Percentiles rank a stretch among this genome's conserved stretches.
Conservation (phyloP, 495 filamentous ascomycete genomes). For the Daldinia loculata region DNA sequence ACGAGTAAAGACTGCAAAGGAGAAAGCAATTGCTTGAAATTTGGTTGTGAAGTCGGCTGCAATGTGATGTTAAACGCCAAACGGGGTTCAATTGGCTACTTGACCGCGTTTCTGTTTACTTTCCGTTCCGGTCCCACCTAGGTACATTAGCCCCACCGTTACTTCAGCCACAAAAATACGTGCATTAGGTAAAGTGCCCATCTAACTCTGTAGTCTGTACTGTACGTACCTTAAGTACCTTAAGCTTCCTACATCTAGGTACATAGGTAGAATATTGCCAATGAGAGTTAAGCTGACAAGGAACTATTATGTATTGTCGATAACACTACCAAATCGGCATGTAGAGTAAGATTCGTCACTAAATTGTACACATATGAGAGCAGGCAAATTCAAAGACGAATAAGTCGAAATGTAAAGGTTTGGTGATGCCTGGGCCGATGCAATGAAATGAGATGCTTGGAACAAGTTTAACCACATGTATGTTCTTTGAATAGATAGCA, state of each 20-base stretch:
- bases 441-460: too few relatives aligned
- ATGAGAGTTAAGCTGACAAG: too few relatives aligned
- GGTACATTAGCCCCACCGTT: not conserved
- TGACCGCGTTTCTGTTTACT: constrained; percentile 45
- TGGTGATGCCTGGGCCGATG: too few relatives aligned
- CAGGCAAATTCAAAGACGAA: too few relatives aligned
- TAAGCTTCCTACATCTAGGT: not conserved
- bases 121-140: constrained; percentile 28
- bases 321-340: too few relatives aligned
- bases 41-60: not conserved
- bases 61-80: constrained; percentile 5
- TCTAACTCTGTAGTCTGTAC: not conserved
- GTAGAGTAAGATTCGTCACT: too few relatives aligned
- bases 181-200: not conserved
- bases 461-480: too few relatives aligned
- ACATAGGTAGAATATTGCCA: too few relatives aligned
- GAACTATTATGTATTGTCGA: too few relatives aligned
- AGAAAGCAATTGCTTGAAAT: constrained; percentile 7
- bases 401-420: too few relatives aligned
- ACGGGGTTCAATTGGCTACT: constrained; percentile 28
- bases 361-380: too few relatives aligned
- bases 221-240: not conserved
- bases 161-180: constrained; percentile 2
- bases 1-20: not conserved
- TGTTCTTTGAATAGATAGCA: not conserved